phyloP scores from a whole-genome alignment of 139 green algal species.

The Pseudopediastrum boryanum region DNA sequence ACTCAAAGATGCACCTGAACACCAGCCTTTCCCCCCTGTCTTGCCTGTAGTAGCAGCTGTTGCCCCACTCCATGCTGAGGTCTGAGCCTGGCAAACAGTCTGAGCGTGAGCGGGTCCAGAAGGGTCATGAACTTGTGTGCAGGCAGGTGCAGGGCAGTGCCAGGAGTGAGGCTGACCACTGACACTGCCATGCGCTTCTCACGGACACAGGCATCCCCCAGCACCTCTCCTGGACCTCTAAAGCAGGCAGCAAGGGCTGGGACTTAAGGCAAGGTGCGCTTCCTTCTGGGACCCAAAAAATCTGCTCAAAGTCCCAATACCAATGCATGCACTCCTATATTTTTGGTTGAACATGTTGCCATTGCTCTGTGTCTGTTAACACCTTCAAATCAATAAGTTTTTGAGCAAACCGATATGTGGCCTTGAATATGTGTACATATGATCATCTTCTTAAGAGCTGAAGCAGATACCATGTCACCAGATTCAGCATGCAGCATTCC shows the following conservation, averaged over 20 bases:
- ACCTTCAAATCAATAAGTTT: too few species aligned
- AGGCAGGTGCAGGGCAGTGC: neutral
- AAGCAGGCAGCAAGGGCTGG: neutral
- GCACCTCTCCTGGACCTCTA: slow-evolving; percentile 24
- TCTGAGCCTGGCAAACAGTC: slow-evolving; percentile 22
- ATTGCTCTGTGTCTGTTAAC: too few species aligned
- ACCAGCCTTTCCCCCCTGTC: too few species aligned
- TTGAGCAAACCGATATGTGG: too few species aligned
- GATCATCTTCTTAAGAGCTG: too few species aligned
- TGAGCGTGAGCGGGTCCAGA: slow-evolving; percentile 31
- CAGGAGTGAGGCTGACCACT: neutral
- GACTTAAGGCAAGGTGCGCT: neutral
- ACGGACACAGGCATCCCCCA: slow-evolving; percentile 22
- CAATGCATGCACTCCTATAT: neutral
- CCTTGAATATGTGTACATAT: too few species aligned
- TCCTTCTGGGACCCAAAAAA: too few species aligned
- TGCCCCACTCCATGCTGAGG: slow-evolving; percentile 12
- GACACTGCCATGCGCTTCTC: slow-evolving; percentile 10
- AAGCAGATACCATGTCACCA: too few species aligned
- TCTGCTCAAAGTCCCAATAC: too few species aligned
- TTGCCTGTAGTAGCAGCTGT: slow-evolving; percentile 27
- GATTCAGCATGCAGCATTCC: too few species aligned
- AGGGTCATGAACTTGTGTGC: slow-evolving; percentile 16
- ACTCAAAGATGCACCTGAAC: too few species aligned
- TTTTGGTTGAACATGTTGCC: neutral